Percentiles rank a stretch among this genome's conserved stretches.
Evolutionary conservation across 2,329 filamentous ascomycete species (phyloP).

Genomic region (Allantophomopsis cytisporea): DNA sequence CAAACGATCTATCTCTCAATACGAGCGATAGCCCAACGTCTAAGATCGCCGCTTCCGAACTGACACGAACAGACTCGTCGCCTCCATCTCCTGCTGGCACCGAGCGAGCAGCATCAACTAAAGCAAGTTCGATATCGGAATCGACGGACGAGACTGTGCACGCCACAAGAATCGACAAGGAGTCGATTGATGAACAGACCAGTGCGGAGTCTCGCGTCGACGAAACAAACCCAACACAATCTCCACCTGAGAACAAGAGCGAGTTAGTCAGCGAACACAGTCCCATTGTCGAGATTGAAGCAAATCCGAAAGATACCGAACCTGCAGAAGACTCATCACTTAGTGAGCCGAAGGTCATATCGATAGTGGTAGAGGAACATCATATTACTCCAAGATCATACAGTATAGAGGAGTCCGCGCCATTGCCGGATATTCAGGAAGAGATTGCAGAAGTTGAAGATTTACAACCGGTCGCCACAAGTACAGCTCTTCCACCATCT

Average conservation of each 20-base stretch:
- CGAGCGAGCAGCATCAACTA: conserved; percentile 44
- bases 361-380: too few relatives aligned
- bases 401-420: not conserved
- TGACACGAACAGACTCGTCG: conserved; percentile 37
- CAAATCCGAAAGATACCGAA: conserved; percentile 23
- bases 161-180: conserved; percentile 9
- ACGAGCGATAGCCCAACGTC: too few relatives aligned
- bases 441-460: too few relatives aligned
- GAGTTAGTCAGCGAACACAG: too few relatives aligned
- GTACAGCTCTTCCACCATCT: too few relatives aligned
- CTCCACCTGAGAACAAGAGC: too few relatives aligned
- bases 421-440: too few relatives aligned
- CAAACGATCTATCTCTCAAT: too few relatives aligned
- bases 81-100: conserved; percentile 39
- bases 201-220: not conserved
- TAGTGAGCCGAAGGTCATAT: too few relatives aligned
- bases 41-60: conserved; percentile 9
- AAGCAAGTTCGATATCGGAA: conserved; percentile 50
- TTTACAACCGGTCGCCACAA: too few relatives aligned
- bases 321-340: not conserved
- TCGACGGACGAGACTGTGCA: conserved; percentile 46
- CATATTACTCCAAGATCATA: too few relatives aligned
- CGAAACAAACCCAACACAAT: not conserved
- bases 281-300: not conserved
- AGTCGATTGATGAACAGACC: not conserved